Conservation (phyloP, 164 flowering plant genomes). For the Amborella trichopoda region DNA sequence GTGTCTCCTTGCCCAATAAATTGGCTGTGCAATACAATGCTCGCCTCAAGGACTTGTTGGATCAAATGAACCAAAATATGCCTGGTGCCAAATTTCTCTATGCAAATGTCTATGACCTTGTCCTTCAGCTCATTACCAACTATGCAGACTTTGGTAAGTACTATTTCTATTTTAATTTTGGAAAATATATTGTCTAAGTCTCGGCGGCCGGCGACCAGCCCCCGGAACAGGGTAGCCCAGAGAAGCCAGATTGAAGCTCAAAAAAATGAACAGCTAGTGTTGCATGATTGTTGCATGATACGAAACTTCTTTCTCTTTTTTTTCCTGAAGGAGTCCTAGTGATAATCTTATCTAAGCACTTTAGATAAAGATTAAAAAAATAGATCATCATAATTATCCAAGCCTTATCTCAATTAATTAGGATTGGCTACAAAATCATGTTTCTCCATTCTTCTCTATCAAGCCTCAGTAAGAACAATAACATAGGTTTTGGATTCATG, state of each 20-base stretch:
- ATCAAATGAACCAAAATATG: slow-evolving; percentile 53
- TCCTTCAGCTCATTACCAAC: slow-evolving; percentile 67
- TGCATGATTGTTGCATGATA: not conserved
- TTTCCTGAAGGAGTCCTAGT: no score
- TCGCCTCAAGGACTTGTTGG: slow-evolving; percentile 45
- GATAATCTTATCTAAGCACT: no score
- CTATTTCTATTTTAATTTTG: not conserved
- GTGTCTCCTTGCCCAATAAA: slow-evolving; percentile 70
- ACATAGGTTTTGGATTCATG: no score
- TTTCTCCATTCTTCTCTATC: no score
- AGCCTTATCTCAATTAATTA: no score
- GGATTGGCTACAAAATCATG: no score
- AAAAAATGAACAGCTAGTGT: no score
- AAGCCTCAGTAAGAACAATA: no score
- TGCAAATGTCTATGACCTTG: slow-evolving; percentile 78
- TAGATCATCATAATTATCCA: no score
- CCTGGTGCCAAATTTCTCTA: slow-evolving; percentile 64
- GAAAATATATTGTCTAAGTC: not conserved
- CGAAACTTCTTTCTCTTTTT: no score
- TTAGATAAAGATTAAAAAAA: no score
- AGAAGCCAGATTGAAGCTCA: no score
- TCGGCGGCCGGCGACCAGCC: not conserved
- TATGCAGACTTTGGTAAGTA: slow-evolving; percentile 56
- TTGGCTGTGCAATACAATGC: slow-evolving; percentile 65
- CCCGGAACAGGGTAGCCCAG: not conserved